Base-by-base conservation (phyloP, 176 grass and related monocot species). In the Musa troglodytarum region DNA sequence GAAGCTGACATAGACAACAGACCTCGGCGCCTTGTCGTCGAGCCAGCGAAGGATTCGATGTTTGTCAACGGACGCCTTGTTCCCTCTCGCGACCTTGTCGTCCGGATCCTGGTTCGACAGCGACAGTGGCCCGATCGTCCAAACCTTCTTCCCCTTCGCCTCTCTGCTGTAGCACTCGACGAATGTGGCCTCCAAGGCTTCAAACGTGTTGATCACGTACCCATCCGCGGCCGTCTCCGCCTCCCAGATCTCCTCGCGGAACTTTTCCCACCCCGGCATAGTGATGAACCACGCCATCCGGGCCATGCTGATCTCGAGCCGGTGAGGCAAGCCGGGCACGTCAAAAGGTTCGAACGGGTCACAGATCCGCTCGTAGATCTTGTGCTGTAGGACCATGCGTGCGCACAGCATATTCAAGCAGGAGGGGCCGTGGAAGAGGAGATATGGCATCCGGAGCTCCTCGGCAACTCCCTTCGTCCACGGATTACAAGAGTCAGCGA, bases 191-290 rank as follows among this genome's bases (percentile, higher is more conserved):
- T 89, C 87, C 20, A 93, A 77, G 55, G 89, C 84, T 1, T 80
- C 63, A 49, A 87, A 93, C 66, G 63, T 89, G 77, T 93, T 89
- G 71, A 93, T 83, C 79, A 87, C 79, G 11, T 87, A 68, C 11
- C 87, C 90, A 54, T 89, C 80, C 21, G 79, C 84, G 55, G 87
- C 73, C n/a, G 56, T 17, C 74, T 93, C 90, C 80, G 66, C 72
- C 52, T 76, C 54, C 54, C 79, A 0, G 77, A 69, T 29, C 63
- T 69, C 29, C 28, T 76, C 69, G 64, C 72, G 0, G 23, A 82
- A 4, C 20, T 43, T 53, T 43, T 80, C 14, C n/a, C 29, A 68
- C 8, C 15, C 72, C 1, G 12, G 0, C 77, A 50, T 11, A 53
- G 56, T 64, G 22, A 83, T n/a, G 74, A 81, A 54, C 62, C 76